Conservation (phyloP, 1,284 basidiomycete species). For the Fomitopsis pinicola region DNA sequence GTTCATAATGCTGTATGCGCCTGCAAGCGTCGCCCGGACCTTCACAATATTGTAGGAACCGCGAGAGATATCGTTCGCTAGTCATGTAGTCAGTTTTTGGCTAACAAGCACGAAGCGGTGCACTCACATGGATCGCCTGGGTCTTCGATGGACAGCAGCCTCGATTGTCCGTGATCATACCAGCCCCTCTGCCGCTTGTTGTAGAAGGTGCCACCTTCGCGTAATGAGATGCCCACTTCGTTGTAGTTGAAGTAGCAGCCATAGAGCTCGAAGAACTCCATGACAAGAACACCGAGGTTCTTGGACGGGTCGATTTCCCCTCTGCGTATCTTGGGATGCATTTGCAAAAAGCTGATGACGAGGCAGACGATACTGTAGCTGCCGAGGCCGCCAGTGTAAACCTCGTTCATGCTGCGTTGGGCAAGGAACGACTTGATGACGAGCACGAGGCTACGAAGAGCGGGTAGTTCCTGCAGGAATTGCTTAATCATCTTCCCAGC, state of each 20-base stretch:
- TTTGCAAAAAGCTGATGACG: constrained; percentile 91
- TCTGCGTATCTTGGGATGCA: constrained; percentile 91
- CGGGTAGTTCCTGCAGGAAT: constrained; percentile 73
- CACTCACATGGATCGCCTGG: constrained; percentile 85
- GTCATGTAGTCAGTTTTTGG: constrained; percentile 1
- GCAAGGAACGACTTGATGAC: constrained; percentile 88
- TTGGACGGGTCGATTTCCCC: constrained; percentile 83
- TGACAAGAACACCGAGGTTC: constrained; percentile 88
- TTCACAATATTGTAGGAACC: constrained; percentile 84
- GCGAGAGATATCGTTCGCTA: constrained; percentile 91
- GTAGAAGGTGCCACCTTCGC: constrained; percentile 83
- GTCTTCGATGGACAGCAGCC: constrained; percentile 87
- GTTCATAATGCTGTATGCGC: constrained; percentile 83
- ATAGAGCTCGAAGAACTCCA: constrained; percentile 98
- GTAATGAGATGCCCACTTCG: constrained; percentile 86
- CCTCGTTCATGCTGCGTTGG: constrained; percentile 95
- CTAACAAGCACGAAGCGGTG: constrained; percentile 4
- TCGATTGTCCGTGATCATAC: constrained; percentile 56
- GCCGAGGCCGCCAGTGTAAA: constrained; percentile 92
- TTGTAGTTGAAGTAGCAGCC: constrained; percentile 91
- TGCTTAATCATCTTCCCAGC: constrained; percentile 81
- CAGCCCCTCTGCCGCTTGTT: constrained; percentile 79
- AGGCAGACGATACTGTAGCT: constrained; percentile 94
- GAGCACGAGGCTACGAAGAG: constrained; percentile 78
- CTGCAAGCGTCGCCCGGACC: constrained; percentile 81